Evolutionary conservation across 345 rosid genomes (phyloP).

Genomic region (Syzygium oleosum): DNA sequence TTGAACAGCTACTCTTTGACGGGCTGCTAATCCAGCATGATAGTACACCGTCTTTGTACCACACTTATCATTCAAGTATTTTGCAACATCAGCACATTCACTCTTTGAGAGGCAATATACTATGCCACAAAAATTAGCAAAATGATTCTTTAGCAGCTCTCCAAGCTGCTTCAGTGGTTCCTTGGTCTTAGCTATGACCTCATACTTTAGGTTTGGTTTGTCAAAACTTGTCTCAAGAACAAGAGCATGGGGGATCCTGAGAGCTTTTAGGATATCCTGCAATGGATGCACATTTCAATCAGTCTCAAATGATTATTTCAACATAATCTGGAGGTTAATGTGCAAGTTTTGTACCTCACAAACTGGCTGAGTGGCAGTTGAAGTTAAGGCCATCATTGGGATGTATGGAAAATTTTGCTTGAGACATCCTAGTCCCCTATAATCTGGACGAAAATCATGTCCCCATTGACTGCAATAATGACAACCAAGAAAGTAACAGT

Average conservation of each 20-base stretch:
- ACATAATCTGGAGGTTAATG: not conserved
- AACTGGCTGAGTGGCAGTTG: conserved; percentile 77
- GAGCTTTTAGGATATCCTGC: conserved; percentile 31
- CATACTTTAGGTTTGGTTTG: conserved; percentile 78
- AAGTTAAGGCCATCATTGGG: conserved; percentile 80
- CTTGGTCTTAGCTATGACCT: conserved; percentile 65
- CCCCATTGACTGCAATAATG: conserved; percentile 74
- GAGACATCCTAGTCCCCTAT: conserved; percentile 69
- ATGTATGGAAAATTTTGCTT: conserved; percentile 65
- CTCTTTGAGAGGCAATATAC: no score
- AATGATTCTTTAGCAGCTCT: no score
- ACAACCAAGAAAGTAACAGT: not conserved
- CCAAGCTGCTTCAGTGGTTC: no score
- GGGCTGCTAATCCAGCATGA: no score
- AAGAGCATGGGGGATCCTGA: conserved; percentile 69
- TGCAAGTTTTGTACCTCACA: conserved; percentile 41
- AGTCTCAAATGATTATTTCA: not conserved
- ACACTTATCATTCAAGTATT: no score
- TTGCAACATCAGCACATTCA: no score
- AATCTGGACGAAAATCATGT: conserved; percentile 93
- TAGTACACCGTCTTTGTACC: no score
- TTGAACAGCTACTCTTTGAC: conserved; percentile 76
- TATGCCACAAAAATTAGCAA: no score
- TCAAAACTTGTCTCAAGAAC: conserved; percentile 89
- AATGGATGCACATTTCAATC: not conserved